Evolutionary conservation across 768 basidiomycete species (phyloP).

Genomic region (Boletus sp.): DNA sequence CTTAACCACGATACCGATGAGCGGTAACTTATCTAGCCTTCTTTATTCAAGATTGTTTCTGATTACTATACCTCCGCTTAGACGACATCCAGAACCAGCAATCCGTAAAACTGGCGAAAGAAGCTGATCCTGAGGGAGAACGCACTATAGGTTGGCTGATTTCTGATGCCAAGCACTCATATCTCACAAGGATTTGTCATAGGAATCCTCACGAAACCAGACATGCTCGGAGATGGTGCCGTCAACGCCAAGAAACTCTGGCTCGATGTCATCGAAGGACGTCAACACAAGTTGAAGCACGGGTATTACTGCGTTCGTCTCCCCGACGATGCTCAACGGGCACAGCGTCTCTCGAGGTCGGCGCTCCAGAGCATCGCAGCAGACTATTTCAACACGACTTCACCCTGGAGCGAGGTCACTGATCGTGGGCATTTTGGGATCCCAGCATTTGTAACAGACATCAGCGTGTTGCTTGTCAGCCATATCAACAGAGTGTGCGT

Average conservation of each 20-base stretch:
- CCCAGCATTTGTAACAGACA: conserved; percentile 45
- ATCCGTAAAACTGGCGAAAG: conserved; percentile 52
- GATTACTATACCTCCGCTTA: conserved; percentile 21
- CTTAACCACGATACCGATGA: conserved; percentile 65
- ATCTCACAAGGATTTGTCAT: background rate
- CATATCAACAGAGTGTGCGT: conserved; percentile 56
- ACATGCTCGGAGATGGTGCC: conserved; percentile 47
- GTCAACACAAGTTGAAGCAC: conserved; percentile 43
- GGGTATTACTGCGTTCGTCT: conserved; percentile 70
- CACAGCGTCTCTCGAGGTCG: conserved; percentile 31
- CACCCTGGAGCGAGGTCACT: conserved; percentile 53
- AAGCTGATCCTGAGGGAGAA: conserved; percentile 50
- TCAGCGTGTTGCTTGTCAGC: conserved; percentile 50
- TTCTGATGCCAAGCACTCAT: background rate
- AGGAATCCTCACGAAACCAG: conserved; percentile 75
- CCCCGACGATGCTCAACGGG: conserved; percentile 57
- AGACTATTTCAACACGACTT: conserved; percentile 45
- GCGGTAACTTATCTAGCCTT: conserved; percentile 37
- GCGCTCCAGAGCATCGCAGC: conserved; percentile 39
- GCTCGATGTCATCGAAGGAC: conserved; percentile 52
- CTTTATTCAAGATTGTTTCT: background rate
- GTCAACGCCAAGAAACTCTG: conserved; percentile 42
- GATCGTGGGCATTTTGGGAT: conserved; percentile 55
- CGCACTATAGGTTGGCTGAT: conserved; percentile 57
- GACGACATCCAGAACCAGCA: conserved; percentile 69